These are phyloP conservation scores for Aegilops longissima DNA, from an alignment of 176 grass and related monocot species.

Conservation along the genomic window DNA sequence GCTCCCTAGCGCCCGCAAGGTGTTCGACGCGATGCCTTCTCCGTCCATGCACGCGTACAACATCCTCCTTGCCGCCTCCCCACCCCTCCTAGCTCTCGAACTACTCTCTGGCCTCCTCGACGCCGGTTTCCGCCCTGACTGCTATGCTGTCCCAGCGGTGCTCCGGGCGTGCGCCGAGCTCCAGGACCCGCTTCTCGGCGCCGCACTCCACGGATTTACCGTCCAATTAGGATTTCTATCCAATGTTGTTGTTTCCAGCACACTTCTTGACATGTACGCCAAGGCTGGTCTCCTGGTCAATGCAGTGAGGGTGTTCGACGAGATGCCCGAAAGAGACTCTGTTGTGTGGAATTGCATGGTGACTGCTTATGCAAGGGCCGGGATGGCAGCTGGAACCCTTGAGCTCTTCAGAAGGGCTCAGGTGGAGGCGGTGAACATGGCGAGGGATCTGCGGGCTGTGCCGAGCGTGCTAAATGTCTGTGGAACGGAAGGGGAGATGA, in stretches of 20 bases:
- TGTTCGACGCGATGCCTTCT: conserved; percentile 41
- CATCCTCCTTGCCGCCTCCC: conserved; percentile 47
- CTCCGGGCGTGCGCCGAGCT: conserved; percentile 37
- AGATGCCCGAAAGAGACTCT: conserved; percentile 38
- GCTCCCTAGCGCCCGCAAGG: conserved; percentile 7
- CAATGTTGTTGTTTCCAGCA: conserved; percentile 32
- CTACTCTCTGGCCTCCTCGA: conserved; percentile 32
- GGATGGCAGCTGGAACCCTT: conserved; percentile 14
- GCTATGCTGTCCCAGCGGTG: conserved; percentile 47
- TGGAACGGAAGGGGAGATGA: conserved; percentile 52
- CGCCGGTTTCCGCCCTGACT: conserved; percentile 36
- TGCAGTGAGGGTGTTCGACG: conserved; percentile 40
- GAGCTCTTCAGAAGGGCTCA: conserved; percentile 41
- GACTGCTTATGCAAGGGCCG: conserved; percentile 35
- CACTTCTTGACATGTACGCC: conserved; percentile 43
- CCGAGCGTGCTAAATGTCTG: conserved; percentile 49
- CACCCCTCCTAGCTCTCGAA: background rate
- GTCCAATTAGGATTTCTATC: conserved; percentile 27
- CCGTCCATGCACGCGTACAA: conserved; percentile 56
- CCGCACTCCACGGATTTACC: conserved; percentile 31
- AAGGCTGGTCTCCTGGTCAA: conserved; percentile 35
- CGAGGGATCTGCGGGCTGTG: conserved; percentile 29
- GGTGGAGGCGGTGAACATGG: conserved; percentile 21
- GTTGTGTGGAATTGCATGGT: conserved; percentile 61
- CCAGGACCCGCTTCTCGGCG: conserved; percentile 23